A percentile compares a stretch with the other conserved stretches of the same genome.
These are phyloP conservation scores for Stachybotrys elegans DNA, from an alignment of 2,329 filamentous ascomycete species.

Conservation along the genomic window DNA sequence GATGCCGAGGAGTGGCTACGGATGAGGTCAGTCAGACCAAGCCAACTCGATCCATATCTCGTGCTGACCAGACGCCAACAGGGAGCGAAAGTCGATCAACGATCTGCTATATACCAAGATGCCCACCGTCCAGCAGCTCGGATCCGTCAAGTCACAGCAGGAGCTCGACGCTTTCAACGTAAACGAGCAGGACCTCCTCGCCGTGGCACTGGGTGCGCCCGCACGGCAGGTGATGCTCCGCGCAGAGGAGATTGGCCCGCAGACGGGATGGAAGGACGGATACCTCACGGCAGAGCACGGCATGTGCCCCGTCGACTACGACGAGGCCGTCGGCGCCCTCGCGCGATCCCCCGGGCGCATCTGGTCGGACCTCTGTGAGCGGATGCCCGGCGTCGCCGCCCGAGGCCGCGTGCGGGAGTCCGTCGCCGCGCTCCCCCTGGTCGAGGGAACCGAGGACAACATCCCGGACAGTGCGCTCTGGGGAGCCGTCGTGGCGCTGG, in stretches of 20 bases:
- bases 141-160: conserved; percentile 26
- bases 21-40: conserved; percentile 19
- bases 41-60: not conserved
- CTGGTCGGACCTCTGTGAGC: conserved; percentile 49
- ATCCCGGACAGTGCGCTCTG: conserved; percentile 48
- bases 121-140: conserved; percentile 33
- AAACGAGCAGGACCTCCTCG: conserved; percentile 42
- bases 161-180: conserved; percentile 44
- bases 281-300: conserved; percentile 47
- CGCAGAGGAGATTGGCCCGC: conserved; percentile 45
- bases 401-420: conserved; percentile 46
- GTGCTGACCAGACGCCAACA: not conserved
- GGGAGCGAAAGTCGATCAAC: conserved; percentile 40
- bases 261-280: conserved; percentile 48
- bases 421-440: conserved; percentile 40
- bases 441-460: conserved; percentile 42
- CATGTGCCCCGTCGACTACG: conserved; percentile 45
- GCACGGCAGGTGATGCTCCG: conserved; percentile 48
- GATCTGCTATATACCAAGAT: conserved; percentile 41
- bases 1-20: conserved; percentile 41
- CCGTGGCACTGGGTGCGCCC: conserved; percentile 47
- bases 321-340: conserved; percentile 40
- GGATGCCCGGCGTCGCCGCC: conserved; percentile 47
- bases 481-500: conserved; percentile 46
- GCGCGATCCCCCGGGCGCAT: conserved; percentile 45